Evolutionary conservation across 371 early-diverging fungal genomes (phyloP).

Genomic region (Capniomyces stellatus): DNA sequence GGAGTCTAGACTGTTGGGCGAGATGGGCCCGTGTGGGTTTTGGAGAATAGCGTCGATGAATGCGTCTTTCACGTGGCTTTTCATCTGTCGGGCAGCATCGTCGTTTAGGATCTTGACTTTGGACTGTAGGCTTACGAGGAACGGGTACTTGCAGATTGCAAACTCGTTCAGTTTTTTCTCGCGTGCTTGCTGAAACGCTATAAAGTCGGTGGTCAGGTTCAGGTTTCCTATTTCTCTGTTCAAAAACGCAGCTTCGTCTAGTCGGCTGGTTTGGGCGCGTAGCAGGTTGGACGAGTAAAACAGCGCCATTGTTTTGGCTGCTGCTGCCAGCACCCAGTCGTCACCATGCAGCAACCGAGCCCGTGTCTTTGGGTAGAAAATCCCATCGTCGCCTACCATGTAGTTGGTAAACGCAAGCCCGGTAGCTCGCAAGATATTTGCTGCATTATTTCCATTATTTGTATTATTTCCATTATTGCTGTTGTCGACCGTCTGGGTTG

Average conservation of each 20-base stretch:
- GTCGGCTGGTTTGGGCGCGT: constrained; percentile 22
- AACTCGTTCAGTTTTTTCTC: constrained; percentile 30
- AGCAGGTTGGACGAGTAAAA: constrained; percentile 51
- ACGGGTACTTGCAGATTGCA: constrained; percentile 79
- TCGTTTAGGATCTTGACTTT: constrained; percentile 76
- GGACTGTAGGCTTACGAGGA: constrained; percentile 61
- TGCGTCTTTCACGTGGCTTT: constrained; percentile 37
- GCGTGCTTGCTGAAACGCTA: constrained; percentile 45
- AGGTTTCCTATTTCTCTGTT: constrained; percentile 66
- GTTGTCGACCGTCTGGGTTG: background rate
- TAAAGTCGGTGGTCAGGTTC: constrained; percentile 60
- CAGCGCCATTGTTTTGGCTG: constrained; percentile 72
- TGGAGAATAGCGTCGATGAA: constrained; percentile 21
- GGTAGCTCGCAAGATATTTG: background rate
- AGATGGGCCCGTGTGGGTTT: background rate
- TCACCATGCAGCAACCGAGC: constrained; percentile 30
- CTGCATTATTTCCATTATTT: background rate
- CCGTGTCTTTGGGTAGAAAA: constrained; percentile 21
- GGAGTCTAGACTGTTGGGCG: background rate
- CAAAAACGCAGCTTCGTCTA: constrained; percentile 60
- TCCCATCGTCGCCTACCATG: constrained; percentile 24
- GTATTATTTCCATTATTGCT: background rate
- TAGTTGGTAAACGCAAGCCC: constrained; percentile 16
- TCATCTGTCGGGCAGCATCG: constrained; percentile 77
- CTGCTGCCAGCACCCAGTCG: constrained; percentile 75